Evolutionary conservation across 306 rosid species (phyloP).

Genomic region (barrel medic (Medicago truncatula)): MtrunA17r5.0-ANR NC_053045.1:38159501-38160000

Average conservation of each 20-base stretch:
- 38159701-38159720: constrained; percentile 15
- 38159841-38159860: neutral
- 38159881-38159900: constrained; percentile 33
- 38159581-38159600: neutral
- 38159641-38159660: constrained; percentile 7
- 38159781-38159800: constrained; percentile 23
- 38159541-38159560: neutral
- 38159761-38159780: constrained; percentile 17
- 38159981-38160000: constrained; percentile 61
- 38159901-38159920: constrained; percentile 77
- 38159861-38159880: constrained; percentile 24
- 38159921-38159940: constrained; percentile 85
- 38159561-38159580: neutral
- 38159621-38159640: neutral
- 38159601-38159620: neutral
- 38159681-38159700: constrained; percentile 24
- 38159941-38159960: constrained; percentile 87
- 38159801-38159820: constrained; percentile 15
- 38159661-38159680: constrained; percentile 1
- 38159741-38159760: constrained; percentile 17
- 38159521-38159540: neutral
- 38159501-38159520: constrained; percentile 60
- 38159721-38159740: constrained; percentile 21
- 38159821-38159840: constrained; percentile 26
- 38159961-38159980: constrained; percentile 63